Conservation (phyloP, 2,329 filamentous ascomycete genomes). For the Dothiorella sarmentorum region DNA sequence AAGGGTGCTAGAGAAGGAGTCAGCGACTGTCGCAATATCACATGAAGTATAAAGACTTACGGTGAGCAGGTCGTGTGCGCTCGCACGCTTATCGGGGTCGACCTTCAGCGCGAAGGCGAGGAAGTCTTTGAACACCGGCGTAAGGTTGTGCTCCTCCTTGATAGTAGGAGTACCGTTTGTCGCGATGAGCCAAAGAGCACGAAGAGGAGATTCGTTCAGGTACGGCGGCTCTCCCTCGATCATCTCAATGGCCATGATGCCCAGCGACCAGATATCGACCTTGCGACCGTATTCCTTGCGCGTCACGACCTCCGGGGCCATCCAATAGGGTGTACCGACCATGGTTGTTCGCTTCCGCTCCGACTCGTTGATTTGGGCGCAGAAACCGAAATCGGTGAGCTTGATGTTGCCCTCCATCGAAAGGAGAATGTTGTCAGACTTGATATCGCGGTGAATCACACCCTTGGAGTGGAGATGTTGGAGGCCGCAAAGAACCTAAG, state of each 20-base stretch:
- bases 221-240: conserved; percentile 98
- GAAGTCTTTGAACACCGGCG: conserved; percentile 83
- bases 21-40: neutral
- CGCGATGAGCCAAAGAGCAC: conserved; percentile 91
- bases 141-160: conserved; percentile 84
- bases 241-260: conserved; percentile 99
- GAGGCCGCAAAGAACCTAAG: conserved; percentile 55
- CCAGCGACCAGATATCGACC: conserved; percentile 97
- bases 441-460: conserved; percentile 98
- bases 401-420: conserved; percentile 96
- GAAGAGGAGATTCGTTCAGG: conserved; percentile 87
- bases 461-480: conserved; percentile 97
- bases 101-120: conserved; percentile 91
- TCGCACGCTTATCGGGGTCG: conserved; percentile 93
- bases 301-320: conserved; percentile 97
- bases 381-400: conserved; percentile 98
- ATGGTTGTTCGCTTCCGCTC: conserved; percentile 92
- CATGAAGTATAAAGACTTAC: conserved; percentile 52
- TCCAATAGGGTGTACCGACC: conserved; percentile 99
- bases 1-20: conserved; percentile 37
- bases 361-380: conserved; percentile 94
- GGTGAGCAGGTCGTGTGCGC: conserved; percentile 86
- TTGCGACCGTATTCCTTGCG: conserved; percentile 97
- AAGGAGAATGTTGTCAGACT: conserved; percentile 95
- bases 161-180: conserved; percentile 94